Base-by-base conservation (phyloP, 345 rosid genomes). In the Populus pruinosa region DNA sequence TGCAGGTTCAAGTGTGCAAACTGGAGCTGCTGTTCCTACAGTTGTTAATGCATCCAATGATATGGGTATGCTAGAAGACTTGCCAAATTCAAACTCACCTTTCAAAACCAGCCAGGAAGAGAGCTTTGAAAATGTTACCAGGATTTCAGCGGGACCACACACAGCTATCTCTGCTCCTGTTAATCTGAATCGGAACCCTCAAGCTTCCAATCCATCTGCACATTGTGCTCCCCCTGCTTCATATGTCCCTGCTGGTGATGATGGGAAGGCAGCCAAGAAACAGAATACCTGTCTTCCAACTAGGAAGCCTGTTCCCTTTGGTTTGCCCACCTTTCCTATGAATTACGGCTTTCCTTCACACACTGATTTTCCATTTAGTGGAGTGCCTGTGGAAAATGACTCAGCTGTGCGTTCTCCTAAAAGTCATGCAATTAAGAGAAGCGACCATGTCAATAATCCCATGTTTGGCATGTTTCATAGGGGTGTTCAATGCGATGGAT, bases 401-500 rank as follows among this genome's bases (percentile, higher is more conserved):
- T 53, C 77, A 11, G 50, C 73, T 38, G 38, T 31, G 31, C 77
- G 72, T 11, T 41, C 83, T n/a, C 36, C 69, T 35, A 75, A 64
- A 62, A 16, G 21, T 43, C 68, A 71, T 33, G 83, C 77, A 14
- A n/a, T 68, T 56, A 86, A 83, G 76, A 86, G 83, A 77, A 79
- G 78, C 82, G 23, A 17, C 49, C 33, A 63, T 80, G 77, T 35
- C 33, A 65, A 71, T 47, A 86, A 87, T 82, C 76, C 67, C 75
- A 43, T 72, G 76, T 72, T 67, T 47, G 91, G 89, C 61, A 79
- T 87, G 72, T 91, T 94, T 80, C 99, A 96, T 81, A 91, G 66
- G 78, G 98, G 97, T 39, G 87, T 96, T 75, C 90, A 84, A 4
- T 96, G 99, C 79, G 99, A 92, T 78, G 93, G 90, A 20, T 96